Conservation (phyloP, 805 yeast species). For the Ogataea haglerorum region DNA sequence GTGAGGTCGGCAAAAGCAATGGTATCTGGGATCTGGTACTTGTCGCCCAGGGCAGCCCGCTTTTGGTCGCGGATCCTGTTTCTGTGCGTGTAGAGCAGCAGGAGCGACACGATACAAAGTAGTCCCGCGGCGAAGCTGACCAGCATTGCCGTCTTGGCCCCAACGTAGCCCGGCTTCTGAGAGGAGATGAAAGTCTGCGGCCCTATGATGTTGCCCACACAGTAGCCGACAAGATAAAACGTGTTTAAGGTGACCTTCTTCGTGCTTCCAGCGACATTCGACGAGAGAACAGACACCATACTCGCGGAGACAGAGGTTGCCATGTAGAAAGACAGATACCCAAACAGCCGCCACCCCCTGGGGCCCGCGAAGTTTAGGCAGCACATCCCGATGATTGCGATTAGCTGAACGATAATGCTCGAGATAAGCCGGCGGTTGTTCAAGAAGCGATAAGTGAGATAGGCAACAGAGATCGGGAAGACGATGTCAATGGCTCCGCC, state of each 20-base stretch:
- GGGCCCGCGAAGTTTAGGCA: conserved; percentile 17
- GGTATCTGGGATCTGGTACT: conserved; percentile 8
- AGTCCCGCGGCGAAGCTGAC: conserved; percentile 12
- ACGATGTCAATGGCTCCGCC: conserved; percentile 26
- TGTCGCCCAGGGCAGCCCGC: conserved; percentile 11
- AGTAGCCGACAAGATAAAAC: conserved; percentile 51
- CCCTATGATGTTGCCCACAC: conserved; percentile 54
- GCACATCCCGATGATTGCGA: too few relatives aligned
- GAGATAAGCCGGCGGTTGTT: too few relatives aligned
- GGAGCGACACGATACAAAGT: conserved; percentile 1
- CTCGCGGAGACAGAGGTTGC: conserved; percentile 7
- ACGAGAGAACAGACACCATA: conserved; percentile 25
- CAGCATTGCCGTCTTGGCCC: conserved; percentile 19
- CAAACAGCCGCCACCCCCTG: conserved; percentile 20
- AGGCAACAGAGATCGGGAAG: too few relatives aligned
- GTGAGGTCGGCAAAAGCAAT: conserved; percentile 18
- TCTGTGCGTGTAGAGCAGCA: conserved; percentile 6
- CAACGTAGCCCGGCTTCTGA: conserved; percentile 46
- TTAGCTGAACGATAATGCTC: too few relatives aligned
- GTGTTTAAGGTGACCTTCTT: conserved; percentile 52
- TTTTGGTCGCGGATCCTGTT: conserved; percentile 1
- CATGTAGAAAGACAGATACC: background rate
- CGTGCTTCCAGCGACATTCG: conserved; percentile 61
- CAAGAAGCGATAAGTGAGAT: too few relatives aligned
- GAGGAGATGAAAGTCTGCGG: conserved; percentile 55